Percentiles rank a stretch among this genome's conserved stretches.
Evolutionary conservation across 768 basidiomycete species (phyloP).

Genomic region (Xerocomellus chrysenteron): DNA sequence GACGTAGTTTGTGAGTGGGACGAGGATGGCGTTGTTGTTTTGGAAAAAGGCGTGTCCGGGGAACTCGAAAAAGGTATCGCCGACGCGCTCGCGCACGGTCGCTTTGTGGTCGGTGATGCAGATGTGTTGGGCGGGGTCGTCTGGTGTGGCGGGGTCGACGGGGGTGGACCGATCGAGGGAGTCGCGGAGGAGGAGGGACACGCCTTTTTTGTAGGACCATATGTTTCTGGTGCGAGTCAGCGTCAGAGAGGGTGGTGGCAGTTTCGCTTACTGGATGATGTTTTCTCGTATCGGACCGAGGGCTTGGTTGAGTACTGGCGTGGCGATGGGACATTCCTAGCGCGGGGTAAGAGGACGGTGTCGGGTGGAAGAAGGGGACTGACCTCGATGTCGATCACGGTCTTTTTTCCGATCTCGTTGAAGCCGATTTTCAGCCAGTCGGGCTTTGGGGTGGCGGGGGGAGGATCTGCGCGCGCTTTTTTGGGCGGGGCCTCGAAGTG

Average conservation of each 20-base stretch:
- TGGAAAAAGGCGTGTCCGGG: conserved; percentile 93
- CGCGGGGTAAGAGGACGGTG: background rate
- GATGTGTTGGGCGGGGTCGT: conserved; percentile 57
- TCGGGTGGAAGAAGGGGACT: background rate
- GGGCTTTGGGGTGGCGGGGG: conserved; percentile 36
- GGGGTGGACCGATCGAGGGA: conserved; percentile 48
- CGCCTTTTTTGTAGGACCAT: conserved; percentile 78
- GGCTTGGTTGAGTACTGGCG: conserved; percentile 71
- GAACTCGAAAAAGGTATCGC: conserved; percentile 79
- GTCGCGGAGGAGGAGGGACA: conserved; percentile 88
- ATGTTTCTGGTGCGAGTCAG: conserved; percentile 59
- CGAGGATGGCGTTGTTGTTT: conserved; percentile 93
- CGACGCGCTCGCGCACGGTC: conserved; percentile 82
- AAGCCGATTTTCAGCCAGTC: conserved; percentile 88
- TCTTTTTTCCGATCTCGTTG: conserved; percentile 70
- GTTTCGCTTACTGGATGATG: conserved; percentile 58
- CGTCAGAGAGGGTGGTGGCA: background rate
- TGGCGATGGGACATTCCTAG: conserved; percentile 92
- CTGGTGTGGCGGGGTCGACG: conserved; percentile 30
- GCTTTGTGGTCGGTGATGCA: conserved; percentile 84
- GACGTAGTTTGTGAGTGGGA: conserved; percentile 83
- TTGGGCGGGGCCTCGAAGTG: conserved; percentile 85
- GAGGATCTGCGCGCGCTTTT: conserved; percentile 21
- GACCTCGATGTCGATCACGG: conserved; percentile 91
- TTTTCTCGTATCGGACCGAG: conserved; percentile 58